Conservation (phyloP, 108 stramenopile genomes). For the Discostella pseudostelligera region DNA sequence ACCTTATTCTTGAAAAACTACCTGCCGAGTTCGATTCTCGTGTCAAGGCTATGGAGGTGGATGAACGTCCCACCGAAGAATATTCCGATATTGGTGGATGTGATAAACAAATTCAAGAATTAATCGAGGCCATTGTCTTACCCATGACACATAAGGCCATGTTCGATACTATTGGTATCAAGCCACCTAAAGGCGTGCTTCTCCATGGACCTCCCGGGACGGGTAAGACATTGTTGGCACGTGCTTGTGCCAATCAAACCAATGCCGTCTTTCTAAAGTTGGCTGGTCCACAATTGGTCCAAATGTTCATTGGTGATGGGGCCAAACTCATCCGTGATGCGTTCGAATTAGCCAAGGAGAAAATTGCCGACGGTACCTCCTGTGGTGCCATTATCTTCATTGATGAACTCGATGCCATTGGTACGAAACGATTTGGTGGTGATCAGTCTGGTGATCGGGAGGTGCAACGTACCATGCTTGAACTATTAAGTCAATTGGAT, state of each 20-base stretch:
- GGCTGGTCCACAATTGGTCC: conserved; percentile 97
- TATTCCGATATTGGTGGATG: conserved; percentile 96
- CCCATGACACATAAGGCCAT: conserved; percentile 99
- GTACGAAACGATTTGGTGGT: conserved; percentile 98
- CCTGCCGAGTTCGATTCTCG: conserved; percentile 99
- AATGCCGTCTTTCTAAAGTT: conserved; percentile 99
- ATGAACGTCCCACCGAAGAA: conserved; percentile 98
- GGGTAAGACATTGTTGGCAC: conserved; percentile 97
- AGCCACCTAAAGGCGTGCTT: conserved; percentile 99
- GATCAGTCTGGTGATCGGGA: conserved; percentile 98
- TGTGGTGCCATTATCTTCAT: conserved; percentile 95
- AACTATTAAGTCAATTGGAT: conserved; percentile 97
- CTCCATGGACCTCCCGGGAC: conserved; percentile 97
- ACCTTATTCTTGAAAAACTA: conserved; percentile 98
- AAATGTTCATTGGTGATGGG: conserved; percentile 99
- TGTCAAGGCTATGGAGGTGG: conserved; percentile 99
- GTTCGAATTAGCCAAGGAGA: conserved; percentile 97
- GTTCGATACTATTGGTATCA: conserved; percentile 98
- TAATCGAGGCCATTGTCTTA: conserved; percentile 98
- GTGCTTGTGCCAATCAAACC: conserved; percentile 99
- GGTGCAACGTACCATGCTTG: conserved; percentile 99
- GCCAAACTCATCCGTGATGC: conserved; percentile 99
- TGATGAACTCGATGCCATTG: conserved; percentile 99
- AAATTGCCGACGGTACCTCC: conserved; percentile 75
- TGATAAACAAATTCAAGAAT: conserved; percentile 99